Percentiles rank a stretch among this genome's conserved stretches.
Conservation (phyloP, 495 filamentous ascomycete species). For the Tuber indicum region DNA sequence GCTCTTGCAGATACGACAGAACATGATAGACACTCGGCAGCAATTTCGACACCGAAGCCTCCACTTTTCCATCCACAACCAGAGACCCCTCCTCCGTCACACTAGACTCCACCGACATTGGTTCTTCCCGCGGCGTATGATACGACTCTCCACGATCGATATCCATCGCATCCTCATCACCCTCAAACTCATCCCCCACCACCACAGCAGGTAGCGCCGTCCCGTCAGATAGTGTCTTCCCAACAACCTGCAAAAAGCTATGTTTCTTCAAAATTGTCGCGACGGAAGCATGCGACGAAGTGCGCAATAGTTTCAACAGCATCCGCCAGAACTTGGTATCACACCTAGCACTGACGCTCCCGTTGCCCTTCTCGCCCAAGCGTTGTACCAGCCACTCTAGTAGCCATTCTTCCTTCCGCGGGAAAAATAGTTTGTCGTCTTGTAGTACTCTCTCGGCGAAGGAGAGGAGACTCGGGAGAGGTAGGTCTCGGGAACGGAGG, state of each 20-base stretch:
- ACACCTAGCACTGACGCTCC: slow-evolving; percentile 18
- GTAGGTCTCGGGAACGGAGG: slow-evolving; percentile 33
- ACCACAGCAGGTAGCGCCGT: neutral
- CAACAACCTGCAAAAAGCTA: slow-evolving; percentile 31
- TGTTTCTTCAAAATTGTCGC: slow-evolving; percentile 33
- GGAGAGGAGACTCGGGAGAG: slow-evolving; percentile 26
- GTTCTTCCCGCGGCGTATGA: neutral
- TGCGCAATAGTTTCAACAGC: slow-evolving; percentile 23
- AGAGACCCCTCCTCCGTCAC: neutral
- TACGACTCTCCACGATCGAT: neutral
- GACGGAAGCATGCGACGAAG: slow-evolving; percentile 6
- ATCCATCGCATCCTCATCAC: neutral
- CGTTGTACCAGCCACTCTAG: slow-evolving; percentile 39
- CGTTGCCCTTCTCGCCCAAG: slow-evolving; percentile 29
- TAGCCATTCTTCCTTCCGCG: slow-evolving; percentile 37
- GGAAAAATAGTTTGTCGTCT: slow-evolving; percentile 25
- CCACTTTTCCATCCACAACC: neutral
- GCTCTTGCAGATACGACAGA: slow-evolving; percentile 21
- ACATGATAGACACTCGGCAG: slow-evolving; percentile 6
- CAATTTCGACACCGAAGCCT: neutral
- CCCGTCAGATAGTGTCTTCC: slow-evolving; percentile 23
- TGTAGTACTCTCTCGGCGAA: slow-evolving; percentile 21
- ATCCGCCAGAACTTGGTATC: slow-evolving; percentile 30
- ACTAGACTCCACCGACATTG: neutral
- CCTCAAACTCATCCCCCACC: neutral